Conservation (phyloP, 2,329 filamentous ascomycete species). For the Coniochaeta sp. region DNA sequence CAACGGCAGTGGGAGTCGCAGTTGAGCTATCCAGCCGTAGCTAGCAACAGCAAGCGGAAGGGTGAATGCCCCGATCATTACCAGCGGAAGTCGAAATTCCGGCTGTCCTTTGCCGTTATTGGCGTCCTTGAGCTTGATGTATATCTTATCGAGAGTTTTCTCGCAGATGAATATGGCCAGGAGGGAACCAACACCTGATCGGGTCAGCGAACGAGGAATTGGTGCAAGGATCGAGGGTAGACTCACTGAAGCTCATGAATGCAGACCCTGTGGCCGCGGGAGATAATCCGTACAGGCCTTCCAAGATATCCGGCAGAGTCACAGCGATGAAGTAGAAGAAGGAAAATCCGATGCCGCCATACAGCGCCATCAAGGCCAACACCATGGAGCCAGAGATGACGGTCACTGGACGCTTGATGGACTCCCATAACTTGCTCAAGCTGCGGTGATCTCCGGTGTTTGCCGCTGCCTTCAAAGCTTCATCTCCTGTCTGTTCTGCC, state of each 20-base stretch:
- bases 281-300: slow-evolving; percentile 38
- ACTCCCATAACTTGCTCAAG: slow-evolving; percentile 26
- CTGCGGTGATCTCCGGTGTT: slow-evolving; percentile 17
- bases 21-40: slow-evolving; percentile 45
- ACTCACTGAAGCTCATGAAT: slow-evolving; percentile 47
- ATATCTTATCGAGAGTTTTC: slow-evolving; percentile 42
- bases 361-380: slow-evolving; percentile 39
- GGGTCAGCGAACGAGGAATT: slow-evolving; percentile 1
- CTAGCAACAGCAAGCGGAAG: slow-evolving; percentile 35
- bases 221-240: too few relatives aligned
- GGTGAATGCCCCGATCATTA: slow-evolving; percentile 35
- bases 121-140: slow-evolving; percentile 34
- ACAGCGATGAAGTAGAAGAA: slow-evolving; percentile 47
- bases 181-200: slow-evolving; percentile 38
- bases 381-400: slow-evolving; percentile 38
- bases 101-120: slow-evolving; percentile 34
- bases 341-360: slow-evolving; percentile 39
- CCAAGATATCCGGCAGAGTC: slow-evolving; percentile 42
- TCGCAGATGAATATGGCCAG: slow-evolving; percentile 43
- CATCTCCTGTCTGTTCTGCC: slow-evolving; percentile 21
- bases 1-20: slow-evolving; percentile 29
- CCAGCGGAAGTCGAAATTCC: slow-evolving; percentile 46
- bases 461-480: slow-evolving; percentile 20
- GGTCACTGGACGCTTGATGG: slow-evolving; percentile 35
- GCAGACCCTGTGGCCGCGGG: slow-evolving; percentile 43